Evolutionary conservation across 129 eudicot genomes (phyloP).

Genomic region (Dittrichia graveolens): DNA sequence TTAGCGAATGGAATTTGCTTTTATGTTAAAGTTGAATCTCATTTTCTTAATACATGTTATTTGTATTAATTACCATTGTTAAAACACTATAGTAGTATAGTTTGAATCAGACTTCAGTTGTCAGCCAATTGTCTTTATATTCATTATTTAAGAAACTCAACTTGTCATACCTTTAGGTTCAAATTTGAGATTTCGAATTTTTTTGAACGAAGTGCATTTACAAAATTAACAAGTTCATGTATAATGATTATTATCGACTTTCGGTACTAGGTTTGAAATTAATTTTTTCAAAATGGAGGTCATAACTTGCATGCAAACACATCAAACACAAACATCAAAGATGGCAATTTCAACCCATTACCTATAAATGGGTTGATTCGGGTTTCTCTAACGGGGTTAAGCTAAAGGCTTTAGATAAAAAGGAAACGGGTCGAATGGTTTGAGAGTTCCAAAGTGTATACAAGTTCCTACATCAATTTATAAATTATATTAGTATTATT

Average conservation of each 20-base stretch:
- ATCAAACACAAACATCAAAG: background rate
- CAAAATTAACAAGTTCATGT: background rate
- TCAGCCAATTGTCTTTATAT: too few relatives aligned
- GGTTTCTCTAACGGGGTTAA: too few relatives aligned
- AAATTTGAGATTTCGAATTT: too few relatives aligned
- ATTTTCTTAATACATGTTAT: too few relatives aligned
- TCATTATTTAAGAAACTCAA: too few relatives aligned
- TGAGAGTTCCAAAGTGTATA: background rate
- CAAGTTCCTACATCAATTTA: background rate
- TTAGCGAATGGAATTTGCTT: slow-evolving; percentile 26
- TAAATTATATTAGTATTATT: background rate
- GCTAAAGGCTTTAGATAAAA: too few relatives aligned
- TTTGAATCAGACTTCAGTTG: too few relatives aligned
- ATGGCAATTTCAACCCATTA: too few relatives aligned
- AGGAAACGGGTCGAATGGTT: background rate
- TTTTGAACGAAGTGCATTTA: background rate
- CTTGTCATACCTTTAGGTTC: too few relatives aligned
- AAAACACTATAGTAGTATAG: too few relatives aligned
- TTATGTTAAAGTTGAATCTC: background rate
- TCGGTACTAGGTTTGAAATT: background rate
- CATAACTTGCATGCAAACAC: background rate
- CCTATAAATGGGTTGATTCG: too few relatives aligned
- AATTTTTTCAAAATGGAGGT: background rate
- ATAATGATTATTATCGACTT: background rate
- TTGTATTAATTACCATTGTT: too few relatives aligned